Percentiles rank a stretch among this genome's conserved stretches.
These are phyloP conservation scores for Musa acuminata DNA, from an alignment of 176 grass and related monocot species.

Conservation along the genomic window DNA sequence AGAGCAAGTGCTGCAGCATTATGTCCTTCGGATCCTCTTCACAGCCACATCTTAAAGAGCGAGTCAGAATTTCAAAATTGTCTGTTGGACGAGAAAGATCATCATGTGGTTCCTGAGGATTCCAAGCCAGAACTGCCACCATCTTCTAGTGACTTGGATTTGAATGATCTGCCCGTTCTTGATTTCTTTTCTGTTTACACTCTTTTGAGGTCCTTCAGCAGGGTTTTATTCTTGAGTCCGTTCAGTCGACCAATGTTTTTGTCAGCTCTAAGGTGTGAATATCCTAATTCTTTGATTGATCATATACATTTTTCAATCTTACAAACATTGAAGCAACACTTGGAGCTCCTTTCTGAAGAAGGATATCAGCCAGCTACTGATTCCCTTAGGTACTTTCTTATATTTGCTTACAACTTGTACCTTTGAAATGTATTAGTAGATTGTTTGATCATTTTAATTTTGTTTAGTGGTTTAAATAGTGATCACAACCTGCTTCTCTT, in stretches of 20 bases:
- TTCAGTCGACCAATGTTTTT: conserved; percentile 66
- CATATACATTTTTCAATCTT: conserved; percentile 81
- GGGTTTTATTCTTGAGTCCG: conserved; percentile 64
- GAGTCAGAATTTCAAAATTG: conserved; percentile 11
- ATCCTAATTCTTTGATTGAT: conserved; percentile 69
- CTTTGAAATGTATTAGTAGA: background rate
- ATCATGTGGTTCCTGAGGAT: conserved; percentile 22
- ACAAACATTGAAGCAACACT: conserved; percentile 58
- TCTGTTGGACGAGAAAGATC: conserved; percentile 27
- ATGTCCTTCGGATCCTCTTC: background rate
- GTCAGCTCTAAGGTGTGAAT: conserved; percentile 27
- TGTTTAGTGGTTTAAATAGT: conserved; percentile 3
- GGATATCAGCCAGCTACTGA: conserved; percentile 57
- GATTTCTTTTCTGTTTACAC: conserved; percentile 85
- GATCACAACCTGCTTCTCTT: conserved; percentile 16
- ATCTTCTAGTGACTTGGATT: conserved; percentile 54
- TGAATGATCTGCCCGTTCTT: conserved; percentile 50
- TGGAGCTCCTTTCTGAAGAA: conserved; percentile 61
- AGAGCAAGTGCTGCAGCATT: conserved; percentile 39
- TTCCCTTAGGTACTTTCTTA: conserved; percentile 60
- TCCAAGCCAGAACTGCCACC: conserved; percentile 56
- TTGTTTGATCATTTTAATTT: background rate
- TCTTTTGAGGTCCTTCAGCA: conserved; percentile 73
- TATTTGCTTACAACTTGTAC: background rate
- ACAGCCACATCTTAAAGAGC: conserved; percentile 22